Conservation (phyloP, 2,329 filamentous ascomycete genomes). For the Aspergillus ochraceus region DNA sequence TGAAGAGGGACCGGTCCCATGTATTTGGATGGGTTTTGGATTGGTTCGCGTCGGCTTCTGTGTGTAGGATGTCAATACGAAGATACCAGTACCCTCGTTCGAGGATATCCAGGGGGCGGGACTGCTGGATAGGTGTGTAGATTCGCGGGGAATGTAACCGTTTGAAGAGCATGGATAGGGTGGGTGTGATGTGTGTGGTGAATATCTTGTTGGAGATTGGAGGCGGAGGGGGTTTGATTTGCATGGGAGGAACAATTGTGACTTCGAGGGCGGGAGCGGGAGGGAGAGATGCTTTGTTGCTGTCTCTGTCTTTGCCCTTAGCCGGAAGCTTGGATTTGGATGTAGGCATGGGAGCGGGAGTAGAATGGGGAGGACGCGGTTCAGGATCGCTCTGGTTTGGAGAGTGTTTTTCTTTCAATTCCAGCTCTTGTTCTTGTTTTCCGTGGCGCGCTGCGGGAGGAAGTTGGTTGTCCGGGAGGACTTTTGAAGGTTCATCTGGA, state of each 20-base stretch:
- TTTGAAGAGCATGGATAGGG: constrained; percentile 54
- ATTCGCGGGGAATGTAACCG: constrained; percentile 54
- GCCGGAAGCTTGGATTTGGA: neutral
- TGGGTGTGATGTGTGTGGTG: constrained; percentile 57
- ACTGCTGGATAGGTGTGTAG: constrained; percentile 54
- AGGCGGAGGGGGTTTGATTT: constrained; percentile 58
- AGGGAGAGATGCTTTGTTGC: neutral
- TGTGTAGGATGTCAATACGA: constrained; percentile 54
- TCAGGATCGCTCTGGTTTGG: neutral
- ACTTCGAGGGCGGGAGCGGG: neutral
- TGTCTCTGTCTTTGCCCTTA: neutral
- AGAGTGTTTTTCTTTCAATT: neutral
- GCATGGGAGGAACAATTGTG: constrained; percentile 11
- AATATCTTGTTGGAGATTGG: constrained; percentile 49
- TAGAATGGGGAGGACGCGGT: neutral
- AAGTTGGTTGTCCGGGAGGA: too few relatives aligned
- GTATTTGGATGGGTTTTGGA: neutral
- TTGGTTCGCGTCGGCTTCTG: neutral
- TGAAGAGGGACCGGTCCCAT: constrained; percentile 38
- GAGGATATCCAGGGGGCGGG: constrained; percentile 53
- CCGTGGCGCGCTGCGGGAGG: neutral
- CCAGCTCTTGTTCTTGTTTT: neutral
- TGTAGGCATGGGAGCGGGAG: neutral
- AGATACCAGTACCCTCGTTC: constrained; percentile 81
- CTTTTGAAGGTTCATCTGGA: neutral